Evolutionary conservation across 495 filamentous ascomycete species (phyloP), one percentile per base, ranked within the genome.

Genomic region (Cercophora sp.): DNA sequence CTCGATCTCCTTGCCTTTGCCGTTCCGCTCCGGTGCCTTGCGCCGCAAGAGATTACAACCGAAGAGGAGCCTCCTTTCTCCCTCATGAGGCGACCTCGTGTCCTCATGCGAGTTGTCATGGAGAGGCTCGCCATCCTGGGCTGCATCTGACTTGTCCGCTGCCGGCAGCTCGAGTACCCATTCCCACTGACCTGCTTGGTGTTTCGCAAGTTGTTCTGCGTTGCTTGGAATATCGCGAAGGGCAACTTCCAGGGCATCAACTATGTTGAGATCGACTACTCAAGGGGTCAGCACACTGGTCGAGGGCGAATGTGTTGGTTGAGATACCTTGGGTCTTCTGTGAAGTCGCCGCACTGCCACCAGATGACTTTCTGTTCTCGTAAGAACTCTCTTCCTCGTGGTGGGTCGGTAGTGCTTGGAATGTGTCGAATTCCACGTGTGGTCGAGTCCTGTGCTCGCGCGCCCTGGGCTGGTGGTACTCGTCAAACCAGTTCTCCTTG

Each of bases 121-220:
- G 23, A 52, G 52, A 44, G 48, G 52, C 34, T 37, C 45, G 42
- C 44, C 43, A 24, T 48, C 52, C 20, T 44, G 52, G 34, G 56
- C 43, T 8, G 60, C 29, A 47, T 49, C 27, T 18, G 27, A 11
- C 18, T 42, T 16, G 35, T 29, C 31, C 19, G 19, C 20, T 8
- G 65, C 25, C 9, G 56, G 64, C 29, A 74, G 54, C 41, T 72
- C 64, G 36, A 77, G 54, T 44, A 77, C 57, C 62, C 70, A 75
- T 46, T 76, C 69, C 57, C 70, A 80, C 63, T 73, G 70, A 69
- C 78, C 74, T 68, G 71, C 68, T 55, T 72, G 70, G 63, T 77
- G 74, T 59, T 75, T 76, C 43, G 64, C 58, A 45, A 77, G 40
- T 51, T 77, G 67, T 56, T 73, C 66, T 37, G 66, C 48, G 50